Conservation (phyloP, 2,329 filamentous ascomycete species). For the Xylaria polymorpha region DNA sequence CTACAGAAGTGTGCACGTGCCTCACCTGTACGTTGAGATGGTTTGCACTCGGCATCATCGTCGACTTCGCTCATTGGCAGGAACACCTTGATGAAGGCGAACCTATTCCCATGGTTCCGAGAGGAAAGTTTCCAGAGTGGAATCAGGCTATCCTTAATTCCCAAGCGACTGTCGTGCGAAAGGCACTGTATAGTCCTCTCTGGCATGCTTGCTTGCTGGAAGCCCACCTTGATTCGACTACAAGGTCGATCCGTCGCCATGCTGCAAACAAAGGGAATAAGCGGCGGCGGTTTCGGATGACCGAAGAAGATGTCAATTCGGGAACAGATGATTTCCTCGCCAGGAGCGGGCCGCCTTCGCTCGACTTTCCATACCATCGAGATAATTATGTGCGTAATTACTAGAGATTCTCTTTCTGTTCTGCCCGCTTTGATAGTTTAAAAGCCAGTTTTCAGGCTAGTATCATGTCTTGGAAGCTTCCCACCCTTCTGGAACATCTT, state of each 20-base stretch:
- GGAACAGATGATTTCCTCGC: slow-evolving; percentile 64
- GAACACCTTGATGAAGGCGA: slow-evolving; percentile 60
- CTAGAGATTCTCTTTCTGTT: neutral
- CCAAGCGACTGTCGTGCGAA: slow-evolving; percentile 58
- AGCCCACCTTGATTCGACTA: slow-evolving; percentile 59
- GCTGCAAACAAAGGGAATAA: slow-evolving; percentile 61
- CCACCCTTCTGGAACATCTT: neutral
- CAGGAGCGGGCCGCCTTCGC: slow-evolving; percentile 61
- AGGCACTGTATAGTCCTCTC: slow-evolving; percentile 60
- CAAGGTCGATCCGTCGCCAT: slow-evolving; percentile 59
- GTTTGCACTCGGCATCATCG: slow-evolving; percentile 64
- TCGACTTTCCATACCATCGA: slow-evolving; percentile 65
- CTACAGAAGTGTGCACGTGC: slow-evolving; percentile 64
- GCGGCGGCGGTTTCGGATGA: slow-evolving; percentile 59
- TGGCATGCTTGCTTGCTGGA: slow-evolving; percentile 63
- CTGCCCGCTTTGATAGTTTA: neutral
- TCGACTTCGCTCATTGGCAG: slow-evolving; percentile 70
- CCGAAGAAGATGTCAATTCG: slow-evolving; percentile 55
- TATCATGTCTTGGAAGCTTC: neutral
- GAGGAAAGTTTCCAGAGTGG: slow-evolving; percentile 62
- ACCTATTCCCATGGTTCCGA: slow-evolving; percentile 63
- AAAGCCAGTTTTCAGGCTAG: neutral
- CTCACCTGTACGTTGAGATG: slow-evolving; percentile 66
- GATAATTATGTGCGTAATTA: slow-evolving; percentile 60
- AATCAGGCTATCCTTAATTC: slow-evolving; percentile 58